Evolutionary conservation across 208 protist species (phyloP).

Genomic region (Trichomonas vaginalis): DNA sequence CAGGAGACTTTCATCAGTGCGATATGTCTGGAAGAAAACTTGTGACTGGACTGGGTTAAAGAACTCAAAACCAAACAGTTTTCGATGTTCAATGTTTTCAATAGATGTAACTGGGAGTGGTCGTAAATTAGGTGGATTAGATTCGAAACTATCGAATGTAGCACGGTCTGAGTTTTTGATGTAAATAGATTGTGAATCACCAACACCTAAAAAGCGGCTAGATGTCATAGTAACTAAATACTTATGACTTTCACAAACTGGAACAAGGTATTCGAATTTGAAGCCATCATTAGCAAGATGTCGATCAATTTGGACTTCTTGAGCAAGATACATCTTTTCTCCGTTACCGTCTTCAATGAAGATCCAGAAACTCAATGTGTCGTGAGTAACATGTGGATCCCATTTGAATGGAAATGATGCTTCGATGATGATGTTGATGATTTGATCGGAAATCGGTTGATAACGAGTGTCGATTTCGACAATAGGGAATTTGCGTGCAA

Average conservation of each 20-base stretch:
- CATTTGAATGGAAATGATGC: background rate
- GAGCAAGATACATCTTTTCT: background rate
- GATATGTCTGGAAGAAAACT: conserved; percentile 58
- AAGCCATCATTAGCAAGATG: background rate
- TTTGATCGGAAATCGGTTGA: background rate
- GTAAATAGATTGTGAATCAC: background rate
- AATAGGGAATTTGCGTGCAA: background rate
- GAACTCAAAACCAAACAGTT: conserved; percentile 66
- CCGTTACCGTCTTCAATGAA: background rate
- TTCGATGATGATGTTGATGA: background rate
- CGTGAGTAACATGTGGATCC: background rate
- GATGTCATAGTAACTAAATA: conserved; percentile 6
- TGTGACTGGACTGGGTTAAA: conserved; percentile 96
- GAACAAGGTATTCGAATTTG: background rate
- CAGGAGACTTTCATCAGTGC: conserved; percentile 89
- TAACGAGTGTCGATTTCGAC: background rate
- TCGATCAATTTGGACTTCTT: background rate
- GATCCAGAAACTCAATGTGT: background rate
- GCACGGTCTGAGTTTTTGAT: background rate
- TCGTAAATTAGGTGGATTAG: background rate
- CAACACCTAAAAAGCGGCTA: background rate
- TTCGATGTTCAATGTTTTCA: background rate
- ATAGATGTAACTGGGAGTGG: background rate
- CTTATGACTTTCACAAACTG: background rate
- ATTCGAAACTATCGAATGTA: background rate